Conservation (phyloP, 2,329 filamentous ascomycete species). For the Venturia nashicola region DNA sequence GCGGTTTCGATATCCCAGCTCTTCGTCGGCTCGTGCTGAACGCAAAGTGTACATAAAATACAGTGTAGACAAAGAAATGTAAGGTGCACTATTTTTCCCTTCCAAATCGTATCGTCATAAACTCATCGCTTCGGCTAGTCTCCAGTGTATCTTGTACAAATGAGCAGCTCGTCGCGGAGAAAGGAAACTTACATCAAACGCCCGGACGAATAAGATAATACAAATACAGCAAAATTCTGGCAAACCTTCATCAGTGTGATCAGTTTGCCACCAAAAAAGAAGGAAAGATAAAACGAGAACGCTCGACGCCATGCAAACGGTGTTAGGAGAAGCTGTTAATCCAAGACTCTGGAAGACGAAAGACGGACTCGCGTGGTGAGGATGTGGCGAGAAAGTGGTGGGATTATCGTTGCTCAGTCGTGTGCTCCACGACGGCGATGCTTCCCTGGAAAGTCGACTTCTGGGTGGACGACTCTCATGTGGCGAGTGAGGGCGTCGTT, state of each 20-base stretch:
- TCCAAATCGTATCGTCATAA: neutral
- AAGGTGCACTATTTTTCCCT: neutral
- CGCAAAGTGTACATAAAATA: neutral
- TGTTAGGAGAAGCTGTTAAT: neutral
- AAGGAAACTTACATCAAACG: neutral
- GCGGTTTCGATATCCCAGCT: neutral
- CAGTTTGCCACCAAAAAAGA: neutral
- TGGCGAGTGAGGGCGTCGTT: conserved; percentile 91
- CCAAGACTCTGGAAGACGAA: neutral
- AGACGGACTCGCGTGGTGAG: neutral
- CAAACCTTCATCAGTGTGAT: neutral
- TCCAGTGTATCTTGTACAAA: neutral
- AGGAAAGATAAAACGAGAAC: neutral
- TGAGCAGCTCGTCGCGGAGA: neutral
- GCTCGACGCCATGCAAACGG: neutral
- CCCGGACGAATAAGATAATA: neutral
- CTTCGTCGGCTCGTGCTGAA: neutral
- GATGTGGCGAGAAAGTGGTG: no score
- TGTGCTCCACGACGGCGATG: conserved; percentile 28
- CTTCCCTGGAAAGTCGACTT: conserved; percentile 70
- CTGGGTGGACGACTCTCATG: conserved; percentile 87
- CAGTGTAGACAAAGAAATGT: neutral
- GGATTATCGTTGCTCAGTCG: neutral
- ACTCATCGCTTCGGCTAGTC: neutral
- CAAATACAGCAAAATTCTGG: neutral